A percentile compares a stretch with the other conserved stretches of the same genome.
phyloP scores from a whole-genome alignment of 805 yeast genomes.

The Monosporozyma servazzii region DNA sequence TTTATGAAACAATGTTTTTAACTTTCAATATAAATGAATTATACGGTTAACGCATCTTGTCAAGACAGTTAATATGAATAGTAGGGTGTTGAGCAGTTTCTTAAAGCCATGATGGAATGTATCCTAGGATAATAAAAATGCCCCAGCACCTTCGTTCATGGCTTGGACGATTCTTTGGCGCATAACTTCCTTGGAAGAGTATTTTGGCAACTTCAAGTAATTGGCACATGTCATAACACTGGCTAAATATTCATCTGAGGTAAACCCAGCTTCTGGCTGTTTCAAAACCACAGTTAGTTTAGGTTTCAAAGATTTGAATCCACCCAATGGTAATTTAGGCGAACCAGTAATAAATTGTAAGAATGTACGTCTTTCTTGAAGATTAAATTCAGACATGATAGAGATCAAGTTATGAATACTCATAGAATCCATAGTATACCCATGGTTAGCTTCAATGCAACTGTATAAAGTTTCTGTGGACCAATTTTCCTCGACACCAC shows the following conservation, averaged over 20 bases:
- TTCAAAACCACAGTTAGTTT: constrained; percentile 81
- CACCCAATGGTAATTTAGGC: constrained; percentile 89
- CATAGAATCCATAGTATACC: constrained; percentile 63
- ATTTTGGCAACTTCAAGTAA: constrained; percentile 81
- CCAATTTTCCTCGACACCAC: constrained; percentile 86
- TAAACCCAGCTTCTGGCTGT: constrained; percentile 58
- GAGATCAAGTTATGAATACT: constrained; percentile 53
- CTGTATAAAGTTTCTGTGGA: constrained; percentile 47
- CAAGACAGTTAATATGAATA: no score
- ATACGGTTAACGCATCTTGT: no score
- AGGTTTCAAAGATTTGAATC: constrained; percentile 75
- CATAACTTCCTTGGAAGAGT: constrained; percentile 56
- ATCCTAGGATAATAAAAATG: constrained; percentile 64
- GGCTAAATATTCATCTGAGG: constrained; percentile 76
- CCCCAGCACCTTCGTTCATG: constrained; percentile 78
- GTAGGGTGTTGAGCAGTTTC: no score
- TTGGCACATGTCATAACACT: constrained; percentile 99
- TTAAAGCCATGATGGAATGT: neutral
- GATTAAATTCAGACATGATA: constrained; percentile 47
- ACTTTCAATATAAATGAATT: no score
- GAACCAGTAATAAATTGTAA: constrained; percentile 88
- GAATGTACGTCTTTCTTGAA: constrained; percentile 56
- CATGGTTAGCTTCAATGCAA: constrained; percentile 79
- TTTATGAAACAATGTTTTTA: no score
- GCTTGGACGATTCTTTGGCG: constrained; percentile 54